Conservation (phyloP, 129 eudicot species). For the Arctium minus region DNA sequence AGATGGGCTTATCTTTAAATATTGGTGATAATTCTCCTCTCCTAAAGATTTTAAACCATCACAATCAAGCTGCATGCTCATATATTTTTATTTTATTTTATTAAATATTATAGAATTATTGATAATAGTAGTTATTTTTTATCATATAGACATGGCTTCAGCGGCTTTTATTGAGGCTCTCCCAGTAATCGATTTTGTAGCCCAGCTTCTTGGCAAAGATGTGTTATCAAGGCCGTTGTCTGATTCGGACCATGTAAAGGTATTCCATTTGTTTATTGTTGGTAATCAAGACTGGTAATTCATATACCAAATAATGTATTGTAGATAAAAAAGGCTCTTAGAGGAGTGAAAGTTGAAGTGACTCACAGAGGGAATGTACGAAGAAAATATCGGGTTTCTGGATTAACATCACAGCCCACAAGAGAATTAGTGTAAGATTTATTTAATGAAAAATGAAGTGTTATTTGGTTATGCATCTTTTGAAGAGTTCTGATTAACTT, state of each 20-base stretch:
- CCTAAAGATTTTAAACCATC: background rate
- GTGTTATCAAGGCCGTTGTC: constrained; percentile 54
- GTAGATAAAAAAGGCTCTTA: constrained; percentile 81
- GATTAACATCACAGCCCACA: constrained; percentile 79
- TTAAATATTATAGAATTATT: background rate
- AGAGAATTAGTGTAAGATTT: constrained; percentile 56
- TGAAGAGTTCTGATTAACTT: background rate
- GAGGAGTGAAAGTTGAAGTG: constrained; percentile 84
- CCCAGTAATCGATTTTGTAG: constrained; percentile 73
- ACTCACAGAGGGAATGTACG: constrained; percentile 69
- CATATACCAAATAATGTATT: background rate
- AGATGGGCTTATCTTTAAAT: constrained; percentile 83
- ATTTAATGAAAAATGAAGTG: background rate
- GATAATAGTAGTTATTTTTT: background rate
- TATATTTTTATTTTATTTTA: no score
- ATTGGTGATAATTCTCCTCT: constrained; percentile 40
- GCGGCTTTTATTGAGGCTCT: constrained; percentile 81
- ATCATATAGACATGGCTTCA: constrained; percentile 44
- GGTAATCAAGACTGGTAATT: background rate
- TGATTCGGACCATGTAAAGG: constrained; percentile 67
- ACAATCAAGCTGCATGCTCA: background rate
- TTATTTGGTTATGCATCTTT: background rate
- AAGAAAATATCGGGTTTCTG: constrained; percentile 71
- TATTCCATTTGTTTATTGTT: background rate
- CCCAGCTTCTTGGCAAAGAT: constrained; percentile 66